Evolutionary conservation across 2,329 filamentous ascomycete species (phyloP), one percentile per base, ranked within the genome.

Genomic region (Bimuria novae-zelandiae): DNA sequence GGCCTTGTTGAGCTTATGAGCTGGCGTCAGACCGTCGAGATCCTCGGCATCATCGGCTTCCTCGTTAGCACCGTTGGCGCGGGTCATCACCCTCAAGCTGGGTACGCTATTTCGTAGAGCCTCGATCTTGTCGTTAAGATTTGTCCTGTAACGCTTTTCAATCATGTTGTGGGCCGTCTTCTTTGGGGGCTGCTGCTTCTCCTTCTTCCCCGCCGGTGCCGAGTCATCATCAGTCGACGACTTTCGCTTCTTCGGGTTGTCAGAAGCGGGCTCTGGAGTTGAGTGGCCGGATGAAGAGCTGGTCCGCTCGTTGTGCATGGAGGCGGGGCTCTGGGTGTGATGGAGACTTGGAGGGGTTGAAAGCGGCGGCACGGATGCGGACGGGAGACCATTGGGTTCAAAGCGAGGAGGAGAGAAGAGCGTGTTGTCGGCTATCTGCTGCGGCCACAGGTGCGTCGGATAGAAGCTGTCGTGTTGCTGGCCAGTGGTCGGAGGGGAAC

Each of bases 121-220:
- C 40, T 92, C 89, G 65, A 97, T 97, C 78, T 97, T 97, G 71
- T 97, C 93, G 69, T 97, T 97, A 52, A 97, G 81, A 68, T 97
- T 97, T 49, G 90, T 96, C 65, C 93, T 87, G 74, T 97, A 97
- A 61, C 93, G 82, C 81, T 97, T 97, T 77, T 97, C 93, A 58
- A 97, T 97, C 82, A 97, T 94, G 75, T 97, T 97, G 76, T 97
- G 93, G 2, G 93, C 92, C 27, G 92, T 95, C 81, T 97, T 97
- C 81, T 96, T 97, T 53, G 79, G 79, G 22, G 77, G 82, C 45
- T 70, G 81, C 21, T 68, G 79, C 65, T 81, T 86, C 63, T 79
- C 83, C 61, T 81, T 82, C 45, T 84, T 72, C n/a, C 59, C 61
- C 1, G 64, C 54, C 74, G 25, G 81, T 76, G 40, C 84, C 80